Percentiles rank a stretch among this genome's conserved stretches.
These are phyloP conservation scores for Phytophthora kernoviae DNA, from an alignment of 352 stramenopile species.

Conservation along the genomic window DNA sequence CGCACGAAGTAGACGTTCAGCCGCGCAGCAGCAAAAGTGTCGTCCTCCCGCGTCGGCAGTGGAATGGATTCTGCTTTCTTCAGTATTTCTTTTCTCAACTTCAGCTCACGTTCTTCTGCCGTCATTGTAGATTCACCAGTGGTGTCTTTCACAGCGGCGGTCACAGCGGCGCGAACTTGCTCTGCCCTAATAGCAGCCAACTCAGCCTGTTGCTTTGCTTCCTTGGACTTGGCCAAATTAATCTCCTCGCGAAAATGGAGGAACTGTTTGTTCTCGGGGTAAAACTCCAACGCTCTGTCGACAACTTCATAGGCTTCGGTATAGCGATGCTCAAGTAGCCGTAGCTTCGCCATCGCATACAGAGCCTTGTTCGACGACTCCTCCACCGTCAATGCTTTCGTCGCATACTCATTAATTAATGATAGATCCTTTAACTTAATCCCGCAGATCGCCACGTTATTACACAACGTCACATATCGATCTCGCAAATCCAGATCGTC, in stretches of 20 bases:
- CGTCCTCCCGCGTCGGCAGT: conserved; percentile 67
- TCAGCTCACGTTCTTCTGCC: conserved; percentile 49
- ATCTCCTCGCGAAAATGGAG: conserved; percentile 56
- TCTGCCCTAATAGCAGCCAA: conserved; percentile 42
- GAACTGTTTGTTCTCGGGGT: conserved; percentile 58
- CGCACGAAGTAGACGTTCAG: conserved; percentile 70
- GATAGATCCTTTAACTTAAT: conserved; percentile 68
- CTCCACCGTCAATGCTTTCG: conserved; percentile 60
- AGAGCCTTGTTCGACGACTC: conserved; percentile 58
- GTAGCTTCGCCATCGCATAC: conserved; percentile 72
- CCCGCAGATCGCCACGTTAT: conserved; percentile 78
- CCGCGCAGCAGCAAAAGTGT: conserved; percentile 48
- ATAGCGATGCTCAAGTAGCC: conserved; percentile 65
- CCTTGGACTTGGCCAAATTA: conserved; percentile 34
- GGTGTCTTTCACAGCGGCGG: conserved; percentile 11
- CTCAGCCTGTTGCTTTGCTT: conserved; percentile 29
- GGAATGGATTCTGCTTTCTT: conserved; percentile 41
- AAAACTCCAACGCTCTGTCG: conserved; percentile 36
- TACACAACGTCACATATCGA: conserved; percentile 70
- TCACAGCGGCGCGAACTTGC: conserved; percentile 19
- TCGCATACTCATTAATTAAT: conserved; percentile 60
- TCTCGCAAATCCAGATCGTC: conserved; percentile 42
- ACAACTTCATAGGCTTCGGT: conserved; percentile 50
- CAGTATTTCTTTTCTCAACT: conserved; percentile 38
- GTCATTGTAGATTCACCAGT: conserved; percentile 6